Evolutionary conservation across 2,329 filamentous ascomycete species (phyloP).

Genomic region (Aspergillus carbonarius): DNA sequence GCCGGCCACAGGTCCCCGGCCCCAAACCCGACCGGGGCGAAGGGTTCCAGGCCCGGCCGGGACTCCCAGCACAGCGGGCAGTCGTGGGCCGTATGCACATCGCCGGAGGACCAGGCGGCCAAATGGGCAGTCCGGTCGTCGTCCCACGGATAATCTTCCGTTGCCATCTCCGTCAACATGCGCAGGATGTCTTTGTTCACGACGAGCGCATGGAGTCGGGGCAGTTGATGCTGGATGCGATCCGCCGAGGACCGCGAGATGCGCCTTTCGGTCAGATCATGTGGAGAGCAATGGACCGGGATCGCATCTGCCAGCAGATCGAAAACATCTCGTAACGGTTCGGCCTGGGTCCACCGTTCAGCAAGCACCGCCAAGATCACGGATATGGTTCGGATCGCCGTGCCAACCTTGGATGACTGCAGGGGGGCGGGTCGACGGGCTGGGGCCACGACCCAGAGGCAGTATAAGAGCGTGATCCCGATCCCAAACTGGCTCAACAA

Average conservation of each 20-base stretch:
- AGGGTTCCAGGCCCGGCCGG: background rate
- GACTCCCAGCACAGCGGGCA: background rate
- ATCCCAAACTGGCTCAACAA: constrained; percentile 1
- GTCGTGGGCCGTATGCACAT: background rate
- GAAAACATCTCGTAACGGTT: background rate
- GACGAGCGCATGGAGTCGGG: background rate
- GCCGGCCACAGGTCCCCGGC: background rate
- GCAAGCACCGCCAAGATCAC: background rate
- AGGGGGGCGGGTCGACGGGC: background rate
- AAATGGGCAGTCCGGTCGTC: background rate
- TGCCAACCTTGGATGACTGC: background rate
- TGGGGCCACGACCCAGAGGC: background rate
- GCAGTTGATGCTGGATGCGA: background rate
- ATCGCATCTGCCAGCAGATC: background rate
- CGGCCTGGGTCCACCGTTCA: background rate
- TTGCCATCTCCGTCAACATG: constrained; percentile 1
- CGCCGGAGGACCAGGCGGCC: background rate
- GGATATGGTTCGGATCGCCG: background rate
- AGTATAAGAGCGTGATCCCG: background rate
- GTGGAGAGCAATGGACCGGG: background rate
- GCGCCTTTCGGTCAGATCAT: background rate
- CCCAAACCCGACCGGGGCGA: background rate
- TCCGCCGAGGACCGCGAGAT: background rate
- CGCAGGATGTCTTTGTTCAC: constrained; percentile 4
- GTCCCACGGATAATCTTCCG: background rate